Conservation (phyloP, 2,329 filamentous ascomycete genomes). For the Paracoccidioides lutzii region DNA sequence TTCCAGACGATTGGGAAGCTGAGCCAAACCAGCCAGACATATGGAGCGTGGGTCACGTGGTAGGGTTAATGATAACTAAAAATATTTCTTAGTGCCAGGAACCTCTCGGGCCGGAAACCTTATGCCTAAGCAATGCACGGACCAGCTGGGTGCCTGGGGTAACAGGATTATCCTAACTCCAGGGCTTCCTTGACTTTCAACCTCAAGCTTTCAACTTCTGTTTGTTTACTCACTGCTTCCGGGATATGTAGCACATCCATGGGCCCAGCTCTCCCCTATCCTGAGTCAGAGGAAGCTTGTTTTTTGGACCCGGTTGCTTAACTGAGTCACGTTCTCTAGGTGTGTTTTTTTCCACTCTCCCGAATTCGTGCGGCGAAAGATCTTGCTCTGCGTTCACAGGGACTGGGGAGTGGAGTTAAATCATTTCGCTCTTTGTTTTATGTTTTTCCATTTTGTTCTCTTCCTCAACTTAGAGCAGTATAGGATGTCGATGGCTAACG, state of each 20-base stretch:
- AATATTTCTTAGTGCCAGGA: neutral
- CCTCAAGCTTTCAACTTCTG: neutral
- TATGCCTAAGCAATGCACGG: neutral
- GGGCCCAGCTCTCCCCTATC: neutral
- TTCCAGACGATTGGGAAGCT: no score
- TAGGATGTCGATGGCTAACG: neutral
- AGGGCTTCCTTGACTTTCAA: neutral
- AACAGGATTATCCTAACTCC: neutral
- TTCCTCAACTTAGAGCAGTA: no score
- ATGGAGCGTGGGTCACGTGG: no score
- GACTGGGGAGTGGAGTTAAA: neutral
- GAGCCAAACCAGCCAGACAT: no score
- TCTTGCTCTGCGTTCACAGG: neutral
- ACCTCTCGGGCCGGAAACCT: slow-evolving; percentile 1
- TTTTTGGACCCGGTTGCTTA: neutral
- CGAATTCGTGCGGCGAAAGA: no score
- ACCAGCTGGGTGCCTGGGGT: neutral
- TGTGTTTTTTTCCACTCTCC: neutral
- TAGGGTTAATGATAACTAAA: no score
- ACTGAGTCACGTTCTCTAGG: neutral
- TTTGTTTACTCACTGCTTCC: neutral
- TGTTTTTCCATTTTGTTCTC: no score
- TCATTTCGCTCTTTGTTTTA: neutral
- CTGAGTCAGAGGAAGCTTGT: neutral
- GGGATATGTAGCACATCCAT: neutral